Evolutionary conservation across 352 stramenopile genomes (phyloP).

Genomic region (Pythium phragmitis): DNA sequence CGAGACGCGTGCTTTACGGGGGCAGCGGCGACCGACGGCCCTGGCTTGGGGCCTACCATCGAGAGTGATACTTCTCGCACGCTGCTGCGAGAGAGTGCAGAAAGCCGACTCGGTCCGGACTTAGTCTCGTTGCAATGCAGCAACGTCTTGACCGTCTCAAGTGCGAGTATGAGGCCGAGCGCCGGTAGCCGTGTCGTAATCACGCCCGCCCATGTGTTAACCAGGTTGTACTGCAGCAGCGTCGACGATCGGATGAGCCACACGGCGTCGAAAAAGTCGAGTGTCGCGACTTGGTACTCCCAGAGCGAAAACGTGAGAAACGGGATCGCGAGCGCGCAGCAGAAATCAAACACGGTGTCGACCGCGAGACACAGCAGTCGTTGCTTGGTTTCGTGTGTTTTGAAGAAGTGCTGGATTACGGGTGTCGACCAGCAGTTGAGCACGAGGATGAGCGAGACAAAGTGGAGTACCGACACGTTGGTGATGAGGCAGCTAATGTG

Average conservation of each 20-base stretch:
- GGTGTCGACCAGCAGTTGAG: slow-evolving; percentile 32
- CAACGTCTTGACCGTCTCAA: slow-evolving; percentile 25
- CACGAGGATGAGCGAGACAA: slow-evolving; percentile 23
- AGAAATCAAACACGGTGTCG: slow-evolving; percentile 31
- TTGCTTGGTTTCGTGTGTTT: slow-evolving; percentile 18
- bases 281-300: slow-evolving; percentile 24
- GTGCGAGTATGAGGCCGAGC: slow-evolving; percentile 19
- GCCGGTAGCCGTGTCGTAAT: slow-evolving; percentile 25
- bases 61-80: neutral
- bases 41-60: neutral
- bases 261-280: slow-evolving; percentile 26
- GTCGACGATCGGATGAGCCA: slow-evolving; percentile 29
- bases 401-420: slow-evolving; percentile 11
- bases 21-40: neutral
- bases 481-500: slow-evolving; percentile 27
- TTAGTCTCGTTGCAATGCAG: slow-evolving; percentile 13
- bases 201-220: slow-evolving; percentile 25
- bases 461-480: slow-evolving; percentile 25
- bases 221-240: slow-evolving; percentile 27
- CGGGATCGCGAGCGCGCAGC: slow-evolving; percentile 30
- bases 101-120: neutral
- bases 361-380: slow-evolving; percentile 25
- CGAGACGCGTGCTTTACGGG: slow-evolving; percentile 14
- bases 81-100: neutral
- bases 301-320: slow-evolving; percentile 28